Base-by-base conservation (phyloP, 345 rosid genomes). In the Salix arbutifolia region DNA sequence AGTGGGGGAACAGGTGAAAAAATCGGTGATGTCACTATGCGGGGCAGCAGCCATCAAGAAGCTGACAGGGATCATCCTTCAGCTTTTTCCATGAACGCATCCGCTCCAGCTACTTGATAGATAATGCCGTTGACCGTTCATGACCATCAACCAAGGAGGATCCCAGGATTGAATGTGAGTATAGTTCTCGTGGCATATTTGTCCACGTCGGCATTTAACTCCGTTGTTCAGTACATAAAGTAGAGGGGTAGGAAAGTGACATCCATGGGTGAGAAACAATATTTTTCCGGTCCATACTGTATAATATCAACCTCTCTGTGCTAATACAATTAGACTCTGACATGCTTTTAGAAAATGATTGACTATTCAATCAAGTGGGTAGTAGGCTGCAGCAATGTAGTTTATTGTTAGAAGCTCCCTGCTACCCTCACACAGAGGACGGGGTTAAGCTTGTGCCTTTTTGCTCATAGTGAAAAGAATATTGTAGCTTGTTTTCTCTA, bases 91-190 rank as follows among this genome's bases (percentile, higher is more conserved):
- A 25, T 78, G 69, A 79, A 75, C 69, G 40, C 81, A 30, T 77
- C 87, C 31, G 77, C 86, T 48, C 80, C 91, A 33, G 84, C 85
- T 2, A 68, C 76, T 6, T 82, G 86, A 60, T 87, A 85, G 84
- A 23, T 64, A 11, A 71, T 30, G 19, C 16, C 9, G 25, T 38
- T 18, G 8, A 46, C 37, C 60, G 46, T 19, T 18, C 23, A 31
- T 3, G 19, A 33, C 1, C 9, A 42, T 17, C 56, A 44, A 65
- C 46, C 75, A 38, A 65, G 53, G 67, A 26, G 23, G 52, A 50
- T 37, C 9, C 2, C 9, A 40, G 10, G 46, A 64, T n/a, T 10
- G 62, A 56, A 28, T 52, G 8, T 26, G 53, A 31, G 38, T 46
- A 58, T 58, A 56, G 40, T 81, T 81, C 64, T 73, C 38, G 61